Base-by-base conservation (phyloP, 306 rosid genomes). In the Alnus rubra region DNA sequence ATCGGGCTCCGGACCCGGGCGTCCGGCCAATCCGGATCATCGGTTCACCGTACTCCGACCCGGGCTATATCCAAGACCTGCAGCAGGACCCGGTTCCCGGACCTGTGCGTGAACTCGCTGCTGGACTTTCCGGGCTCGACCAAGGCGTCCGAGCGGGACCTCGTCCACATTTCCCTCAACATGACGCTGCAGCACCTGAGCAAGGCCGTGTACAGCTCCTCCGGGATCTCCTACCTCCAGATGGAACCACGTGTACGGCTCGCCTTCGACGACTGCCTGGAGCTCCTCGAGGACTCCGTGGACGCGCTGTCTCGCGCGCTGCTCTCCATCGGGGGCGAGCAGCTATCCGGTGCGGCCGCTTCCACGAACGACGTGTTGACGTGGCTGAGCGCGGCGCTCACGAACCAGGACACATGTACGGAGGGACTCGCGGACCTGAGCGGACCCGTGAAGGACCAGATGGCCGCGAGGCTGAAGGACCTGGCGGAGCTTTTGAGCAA, bases 361-460 rank as follows among this genome's bases (percentile, higher is more conserved):
- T 71, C 91, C 13, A 69, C 78, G 1, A 84, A 77, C 4, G 94
- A 94, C 80, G 90, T 94, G 50, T 28, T 89, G 75, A 94, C 98
- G 47, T 94, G 98, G 98, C 92, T 94, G 10, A 92, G 97, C 73
- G 88, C 97, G 0, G 92, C 98, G 0, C 87, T 94, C 28, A 94
- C 98, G 0, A 92, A 91, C 72, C 97, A 92, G 48, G 98, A 94
- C 89, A 94, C 98, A 28, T 94, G 98, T 44, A 19, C 80, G 2
- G 97, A 88, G 60, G 97, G 98, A 0, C 83, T 94, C 31, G 64
- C 60, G 0, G 92, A 85, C 60, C 37, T 85, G 2, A 49, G 76
- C 59, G 93, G 94, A 16, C 2, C 39, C 1, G 88, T 91, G 1
- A 91, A 87, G 78, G 74, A 84, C 19, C 85, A 86, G 74, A 82